phyloP scores from a whole-genome alignment of 257 asterid genomes.

The Linderniella brevidens region DNA sequence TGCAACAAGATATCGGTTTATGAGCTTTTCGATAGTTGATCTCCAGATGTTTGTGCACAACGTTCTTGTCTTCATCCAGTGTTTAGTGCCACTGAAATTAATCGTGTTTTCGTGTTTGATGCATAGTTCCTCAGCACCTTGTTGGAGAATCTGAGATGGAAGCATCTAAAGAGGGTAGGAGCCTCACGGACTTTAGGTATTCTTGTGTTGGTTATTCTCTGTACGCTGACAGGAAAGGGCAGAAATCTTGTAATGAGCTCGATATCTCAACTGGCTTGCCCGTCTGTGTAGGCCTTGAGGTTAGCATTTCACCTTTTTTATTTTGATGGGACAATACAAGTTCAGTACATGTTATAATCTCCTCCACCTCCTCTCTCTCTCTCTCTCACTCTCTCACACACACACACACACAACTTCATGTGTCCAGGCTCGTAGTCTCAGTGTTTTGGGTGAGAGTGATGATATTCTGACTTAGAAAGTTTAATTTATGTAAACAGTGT shows the following conservation, averaged over 20 bases:
- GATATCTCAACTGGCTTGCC: conserved; percentile 50
- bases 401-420: too few species aligned
- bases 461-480: neutral
- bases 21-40: too few species aligned
- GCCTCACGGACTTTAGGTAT: conserved; percentile 57
- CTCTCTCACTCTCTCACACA: too few species aligned
- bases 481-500: neutral
- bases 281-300: conserved; percentile 82
- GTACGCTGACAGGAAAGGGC: conserved; percentile 36
- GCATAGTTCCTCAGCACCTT: conserved; percentile 43
- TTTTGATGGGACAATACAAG: conserved; percentile 6
- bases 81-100: conserved; percentile 1
- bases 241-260: conserved; percentile 18
- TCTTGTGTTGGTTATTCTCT: conserved; percentile 79
- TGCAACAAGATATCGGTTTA: too few species aligned
- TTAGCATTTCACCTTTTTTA: conserved; percentile 19
- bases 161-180: conserved; percentile 62
- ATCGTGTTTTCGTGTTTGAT: conserved; percentile 17
- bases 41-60: neutral
- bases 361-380: neutral
- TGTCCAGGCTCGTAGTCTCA: neutral
- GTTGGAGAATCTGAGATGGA: conserved; percentile 60
- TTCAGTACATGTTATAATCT: neutral
- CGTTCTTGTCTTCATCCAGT: neutral
- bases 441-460: neutral